phyloP scores from a whole-genome alignment of 2,329 filamentous ascomycete species.

The Nannizzia gypsea region DNA sequence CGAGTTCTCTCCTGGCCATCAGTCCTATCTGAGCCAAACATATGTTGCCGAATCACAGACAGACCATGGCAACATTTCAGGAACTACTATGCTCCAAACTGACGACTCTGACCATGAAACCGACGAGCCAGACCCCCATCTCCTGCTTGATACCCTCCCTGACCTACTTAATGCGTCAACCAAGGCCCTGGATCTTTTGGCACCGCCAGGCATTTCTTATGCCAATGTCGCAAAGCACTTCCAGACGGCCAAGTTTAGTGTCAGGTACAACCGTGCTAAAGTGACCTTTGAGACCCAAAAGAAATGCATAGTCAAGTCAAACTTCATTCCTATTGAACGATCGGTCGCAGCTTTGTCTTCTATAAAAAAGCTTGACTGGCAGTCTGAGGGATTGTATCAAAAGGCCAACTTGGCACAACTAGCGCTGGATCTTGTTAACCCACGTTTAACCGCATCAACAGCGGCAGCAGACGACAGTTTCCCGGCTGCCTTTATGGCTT shows the following conservation, averaged over 20 bases:
- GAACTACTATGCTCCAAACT: conserved; percentile 9
- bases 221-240: conserved; percentile 6
- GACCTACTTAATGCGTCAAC: conserved; percentile 10
- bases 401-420: conserved; percentile 15
- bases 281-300: conserved; percentile 11
- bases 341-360: conserved; percentile 8
- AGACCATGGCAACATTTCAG: conserved; percentile 12
- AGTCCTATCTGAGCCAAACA: conserved; percentile 3
- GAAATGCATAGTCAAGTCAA: conserved; percentile 9
- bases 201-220: conserved; percentile 9
- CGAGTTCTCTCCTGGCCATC: neutral
- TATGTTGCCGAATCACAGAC: conserved; percentile 7
- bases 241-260: conserved; percentile 3
- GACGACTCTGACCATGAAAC: conserved; percentile 9
- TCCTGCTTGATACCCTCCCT: conserved; percentile 13
- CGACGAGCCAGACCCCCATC: neutral
- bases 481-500: conserved; percentile 6
- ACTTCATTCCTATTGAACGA: conserved; percentile 9
- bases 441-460: neutral
- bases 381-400: conserved; percentile 7
- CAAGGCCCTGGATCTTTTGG: conserved; percentile 8
- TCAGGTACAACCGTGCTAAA: conserved; percentile 5
- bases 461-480: conserved; percentile 6
- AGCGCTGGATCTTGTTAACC: conserved; percentile 11
- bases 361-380: conserved; percentile 5